A percentile compares a stretch with the other conserved stretches of the same genome.
phyloP scores from a whole-genome alignment of 1,284 basidiomycete species.

The Prillingera fragicola region DNA sequence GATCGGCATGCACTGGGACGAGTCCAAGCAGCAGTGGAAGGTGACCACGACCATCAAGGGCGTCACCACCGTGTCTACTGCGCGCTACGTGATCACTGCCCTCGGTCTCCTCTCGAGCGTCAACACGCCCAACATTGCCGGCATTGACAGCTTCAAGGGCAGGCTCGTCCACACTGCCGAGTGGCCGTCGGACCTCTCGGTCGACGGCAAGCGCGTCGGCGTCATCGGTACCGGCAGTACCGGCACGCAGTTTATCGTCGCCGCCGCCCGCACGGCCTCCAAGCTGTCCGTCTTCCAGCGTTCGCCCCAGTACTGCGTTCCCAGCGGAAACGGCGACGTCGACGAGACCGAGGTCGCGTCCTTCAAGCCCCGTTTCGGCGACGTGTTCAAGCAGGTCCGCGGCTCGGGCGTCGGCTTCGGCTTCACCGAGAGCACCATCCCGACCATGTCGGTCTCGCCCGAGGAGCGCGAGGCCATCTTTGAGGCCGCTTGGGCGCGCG shows the following conservation, averaged over 20 bases:
- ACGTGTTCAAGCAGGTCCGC: conserved; percentile 8
- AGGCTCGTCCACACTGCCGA: conserved; percentile 10
- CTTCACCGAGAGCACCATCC: conserved; percentile 5
- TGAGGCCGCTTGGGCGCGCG: conserved; percentile 9
- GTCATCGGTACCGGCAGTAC: conserved; percentile 10
- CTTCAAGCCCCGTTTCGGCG: conserved; percentile 1
- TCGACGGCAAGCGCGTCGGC: conserved; percentile 3
- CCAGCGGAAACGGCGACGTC: conserved; percentile 7
- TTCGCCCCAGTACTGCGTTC: conserved; percentile 12
- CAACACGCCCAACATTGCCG: conserved; percentile 4
- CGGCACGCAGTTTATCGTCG: conserved; percentile 9
- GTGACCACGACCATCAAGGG: neutral
- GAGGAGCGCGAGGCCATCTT: conserved; percentile 7
- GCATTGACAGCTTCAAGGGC: conserved; percentile 8
- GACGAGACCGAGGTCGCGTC: neutral
- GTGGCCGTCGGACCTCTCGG: conserved; percentile 5
- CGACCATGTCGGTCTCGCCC: neutral
- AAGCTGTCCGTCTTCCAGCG: conserved; percentile 14
- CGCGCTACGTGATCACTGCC: neutral
- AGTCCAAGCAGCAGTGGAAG: neutral
- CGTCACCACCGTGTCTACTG: neutral
- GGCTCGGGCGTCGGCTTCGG: conserved; percentile 5
- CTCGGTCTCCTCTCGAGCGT: neutral
- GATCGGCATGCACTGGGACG: neutral
- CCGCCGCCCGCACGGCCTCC: neutral